Evolutionary conservation across 2,329 filamentous ascomycete species (phyloP), one percentile per base, ranked within the genome.

Genomic region (Neopestalotiopsis sp.): DNA sequence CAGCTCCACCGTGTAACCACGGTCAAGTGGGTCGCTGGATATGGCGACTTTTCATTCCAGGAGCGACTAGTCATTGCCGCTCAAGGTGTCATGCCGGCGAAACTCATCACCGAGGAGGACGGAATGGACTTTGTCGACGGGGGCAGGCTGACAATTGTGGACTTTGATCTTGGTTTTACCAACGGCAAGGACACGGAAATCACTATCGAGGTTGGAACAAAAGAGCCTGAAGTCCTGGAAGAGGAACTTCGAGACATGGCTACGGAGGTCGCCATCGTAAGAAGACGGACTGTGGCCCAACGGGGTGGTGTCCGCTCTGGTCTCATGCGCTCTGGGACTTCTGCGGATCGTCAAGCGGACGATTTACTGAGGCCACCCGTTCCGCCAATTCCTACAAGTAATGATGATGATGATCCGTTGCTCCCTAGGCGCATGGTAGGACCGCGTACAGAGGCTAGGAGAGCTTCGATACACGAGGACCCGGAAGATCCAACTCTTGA

Each of bases 111-210:
- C 3, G 91, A 93, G 68, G 90, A 94, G 71, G 92, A 94, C 72
- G 90, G 89, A 61, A 87, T 91, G 65, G 88, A 92, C 74, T 93
- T 93, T 71, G 87, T 93, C n/a, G 93, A 95, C 74, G 92, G 93
- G 6, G 93, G 93, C 14, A 87, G 93, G 70, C 83, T 96, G 58
- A 87, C 88, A 10, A 81, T 95, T 9, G 82, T 95, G 59, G 93
- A 95, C 77, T 95, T 95, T 77, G 88, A 91, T 71, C 92, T 92
- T 73, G 82, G 85, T 1, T 74, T 85, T 1, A 79, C 76, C 4
- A 83, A 92, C 76, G 91, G 91, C 3, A 78, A 80, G 58, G 84
- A 85, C 68, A 81, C 79, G 1, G 87, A 92, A 70, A 80, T 93
- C 57, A 90, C 86, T 1, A 91, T 96, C 66, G 93, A 95, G 76